These are phyloP conservation scores for Pyricularia grisea DNA, from an alignment of 2,329 filamentous ascomycete genomes.

Conservation along the genomic window DNA sequence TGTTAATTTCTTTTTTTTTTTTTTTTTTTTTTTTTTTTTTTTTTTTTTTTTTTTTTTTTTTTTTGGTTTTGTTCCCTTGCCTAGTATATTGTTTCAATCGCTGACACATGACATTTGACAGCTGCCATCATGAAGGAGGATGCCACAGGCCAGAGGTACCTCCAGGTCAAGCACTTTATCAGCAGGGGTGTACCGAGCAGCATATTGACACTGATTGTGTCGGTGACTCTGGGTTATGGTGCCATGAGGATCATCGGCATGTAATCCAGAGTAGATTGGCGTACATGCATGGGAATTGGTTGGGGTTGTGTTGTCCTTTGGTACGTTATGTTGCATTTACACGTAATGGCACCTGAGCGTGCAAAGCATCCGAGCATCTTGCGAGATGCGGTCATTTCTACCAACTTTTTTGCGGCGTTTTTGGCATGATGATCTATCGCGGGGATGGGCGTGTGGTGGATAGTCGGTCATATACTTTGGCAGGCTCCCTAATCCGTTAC, in stretches of 20 bases:
- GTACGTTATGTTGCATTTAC: background rate
- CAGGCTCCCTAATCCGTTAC: background rate
- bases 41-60: constrained; percentile 6
- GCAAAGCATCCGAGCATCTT: background rate
- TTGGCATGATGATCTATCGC: background rate
- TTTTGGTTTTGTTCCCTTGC: no score
- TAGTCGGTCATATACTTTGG: background rate
- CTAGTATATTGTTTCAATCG: background rate
- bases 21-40: constrained; percentile 10
- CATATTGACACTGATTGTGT: constrained; percentile 69
- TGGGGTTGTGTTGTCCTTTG: background rate
- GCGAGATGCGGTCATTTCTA: background rate
- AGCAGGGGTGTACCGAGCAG: constrained; percentile 86
- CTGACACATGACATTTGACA: constrained; percentile 21
- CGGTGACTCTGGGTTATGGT: constrained; percentile 83
- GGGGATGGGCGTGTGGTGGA: background rate
- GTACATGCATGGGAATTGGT: background rate
- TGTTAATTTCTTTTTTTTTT: constrained; percentile 13
- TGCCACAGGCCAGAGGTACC: constrained; percentile 80
- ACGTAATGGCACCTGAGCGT: background rate
- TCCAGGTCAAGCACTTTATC: constrained; percentile 89
- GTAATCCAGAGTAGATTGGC: constrained; percentile 10
- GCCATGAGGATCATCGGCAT: constrained; percentile 60
- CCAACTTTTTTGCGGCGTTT: background rate
- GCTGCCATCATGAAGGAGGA: constrained; percentile 99